Base-by-base conservation (phyloP, 2,329 filamentous ascomycete genomes). In the Colletotrichum chlorophyti region DNA sequence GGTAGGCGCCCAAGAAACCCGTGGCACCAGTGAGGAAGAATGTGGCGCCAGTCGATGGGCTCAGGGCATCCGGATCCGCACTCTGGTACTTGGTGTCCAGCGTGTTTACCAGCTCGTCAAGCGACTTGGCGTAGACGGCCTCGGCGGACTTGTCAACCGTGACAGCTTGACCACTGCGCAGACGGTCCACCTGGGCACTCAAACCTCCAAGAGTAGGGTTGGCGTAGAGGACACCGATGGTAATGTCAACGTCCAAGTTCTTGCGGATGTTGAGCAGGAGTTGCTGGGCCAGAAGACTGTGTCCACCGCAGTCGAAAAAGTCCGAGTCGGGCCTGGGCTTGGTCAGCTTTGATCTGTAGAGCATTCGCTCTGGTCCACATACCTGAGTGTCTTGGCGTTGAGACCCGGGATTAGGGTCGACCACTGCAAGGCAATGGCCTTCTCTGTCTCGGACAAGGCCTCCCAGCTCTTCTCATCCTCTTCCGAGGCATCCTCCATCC, bases 11-110 rank as follows among this genome's bases (percentile, higher is more conserved):
- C 17, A 97, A 75, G 79, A 97, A 97, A 3, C 93, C 93, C 5
- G 93, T 97, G 4, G 91, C 92, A 38, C 94, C 93, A 3, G 93
- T 97, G 5, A 97, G 76, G 72, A 97, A 90, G 10, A 95, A 81
- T 0, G 88, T 92, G 60, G 59, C 52, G 31, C 47, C 66, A 17
- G 61, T 34, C 40, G 69, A 67, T 64, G 76, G 80, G 12, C 24
- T 48, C 42, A 65, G 37, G 51, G 27, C 46, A 60, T 7, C 61
- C 7, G 60, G 55, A 34, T 68, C 63, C 5, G 66, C 70, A 1
- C 68, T 67, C 61, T 72, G 73, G 50, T 73, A 79, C 57, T 68
- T 73, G 19, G 67, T 60, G n/a, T 71, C 70, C 5, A 78, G 68
- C n/a, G 60, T 73, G 12, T 72, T 71, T 12, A 75, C 65, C 49